Evolutionary conservation across 352 stramenopile species (phyloP).

Genomic region (Halophytophthora batemanensis): DNA sequence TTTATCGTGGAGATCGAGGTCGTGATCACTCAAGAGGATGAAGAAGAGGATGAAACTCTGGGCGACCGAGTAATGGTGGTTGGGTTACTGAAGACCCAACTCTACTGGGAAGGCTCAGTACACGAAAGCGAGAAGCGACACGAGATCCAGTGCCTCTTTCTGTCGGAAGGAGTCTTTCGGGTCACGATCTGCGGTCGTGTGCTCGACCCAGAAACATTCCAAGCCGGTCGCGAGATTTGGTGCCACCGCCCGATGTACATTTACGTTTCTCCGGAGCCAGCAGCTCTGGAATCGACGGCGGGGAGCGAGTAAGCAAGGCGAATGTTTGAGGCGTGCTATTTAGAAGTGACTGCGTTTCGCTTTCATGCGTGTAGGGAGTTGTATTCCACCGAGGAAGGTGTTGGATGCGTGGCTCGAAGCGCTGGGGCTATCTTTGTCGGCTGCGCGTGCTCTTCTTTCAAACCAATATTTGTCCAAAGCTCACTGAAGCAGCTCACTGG

Average conservation of each 20-base stretch:
- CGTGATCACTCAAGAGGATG: slow-evolving; percentile 32
- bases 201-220: slow-evolving; percentile 12
- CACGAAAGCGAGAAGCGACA: slow-evolving; percentile 16
- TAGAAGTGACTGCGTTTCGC: slow-evolving; percentile 9
- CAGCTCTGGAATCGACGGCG: not conserved
- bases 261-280: slow-evolving; percentile 13
- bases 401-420: too few species aligned
- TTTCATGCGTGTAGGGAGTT: too few species aligned
- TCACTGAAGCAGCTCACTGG: too few species aligned
- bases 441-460: too few species aligned
- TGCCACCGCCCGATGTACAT: slow-evolving; percentile 47
- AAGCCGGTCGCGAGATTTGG: slow-evolving; percentile 30
- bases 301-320: not conserved
- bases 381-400: too few species aligned
- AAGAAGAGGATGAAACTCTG: slow-evolving; percentile 5
- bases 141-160: slow-evolving; percentile 57
- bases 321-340: slow-evolving; percentile 17
- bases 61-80: slow-evolving; percentile 35
- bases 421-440: too few species aligned
- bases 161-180: slow-evolving; percentile 56
- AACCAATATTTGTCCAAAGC: too few species aligned
- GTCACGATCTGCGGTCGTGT: slow-evolving; percentile 36
- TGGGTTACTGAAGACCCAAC: slow-evolving; percentile 28
- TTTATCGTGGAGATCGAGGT: slow-evolving; percentile 25
- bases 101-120: slow-evolving; percentile 19